Evolutionary conservation across 176 grass and related monocot species (phyloP), one percentile per base, ranked within the genome.

Genomic region (Phyllostachys edulis): DNA sequence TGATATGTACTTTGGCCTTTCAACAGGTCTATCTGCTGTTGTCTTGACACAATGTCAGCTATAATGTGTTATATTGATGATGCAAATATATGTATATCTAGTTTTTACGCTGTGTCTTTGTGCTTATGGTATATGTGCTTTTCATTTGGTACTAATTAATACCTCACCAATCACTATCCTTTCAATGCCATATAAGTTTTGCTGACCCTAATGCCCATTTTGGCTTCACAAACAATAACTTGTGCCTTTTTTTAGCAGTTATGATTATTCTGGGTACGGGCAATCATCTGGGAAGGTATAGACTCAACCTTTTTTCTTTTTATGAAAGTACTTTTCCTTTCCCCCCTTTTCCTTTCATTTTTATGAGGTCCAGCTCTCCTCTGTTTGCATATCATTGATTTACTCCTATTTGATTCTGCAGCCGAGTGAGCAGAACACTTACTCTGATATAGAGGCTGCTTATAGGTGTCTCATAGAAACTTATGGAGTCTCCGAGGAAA

Each of bases 351-450:
- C 27, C 52, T 38, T 60, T 64, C 17, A 60, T 18, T 65, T 62
- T 83, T 56, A 65, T 17, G 38, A 66, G 34, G 81, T 49, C 81
- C 67, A 69, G 29, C 32, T 80, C 51, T 69, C 42, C 26, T 82
- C 14, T 6, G n/a, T 69, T 66, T 50, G 38, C 44, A 44, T 63
- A 64, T 86, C 69, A 80, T 67, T 50, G 42, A 24, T 54, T 91
- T 20, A 40, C 83, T 45, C 61, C 75, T 41, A 56, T 75, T 63
- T 85, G 76, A 73, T 75, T 40, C 82, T 79, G 73, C 93, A 99
- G 97, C 97, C 97, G 42, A 94, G 88, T 69, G 97, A 99, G 78
- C 97, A 96, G 67, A 99, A 99, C 76, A 99, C 97, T n/a, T 99
- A 99, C 75, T 87, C 97, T 83, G 97, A 99, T 90, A 89, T 99